Evolutionary conservation across 2,329 filamentous ascomycete species (phyloP).

Genomic region (Colletotrichum lindemuthianum): DNA sequence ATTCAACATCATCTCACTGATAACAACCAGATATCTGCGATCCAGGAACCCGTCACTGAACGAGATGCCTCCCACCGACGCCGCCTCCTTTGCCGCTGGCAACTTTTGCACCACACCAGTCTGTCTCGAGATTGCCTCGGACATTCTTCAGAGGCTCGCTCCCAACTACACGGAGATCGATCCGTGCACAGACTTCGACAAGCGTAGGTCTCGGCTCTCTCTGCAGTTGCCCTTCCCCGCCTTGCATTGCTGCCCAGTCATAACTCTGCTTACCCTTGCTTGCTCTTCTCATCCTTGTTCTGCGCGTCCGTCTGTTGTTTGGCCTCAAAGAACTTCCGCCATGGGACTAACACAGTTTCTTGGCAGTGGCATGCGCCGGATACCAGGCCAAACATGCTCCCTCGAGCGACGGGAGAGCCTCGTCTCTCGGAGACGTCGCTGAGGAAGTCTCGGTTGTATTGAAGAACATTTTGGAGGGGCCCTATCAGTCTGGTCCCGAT

Average conservation of each 20-base stretch:
- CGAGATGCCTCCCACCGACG: conserved; percentile 20
- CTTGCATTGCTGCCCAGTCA: conserved; percentile 8
- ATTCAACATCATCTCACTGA: not conserved
- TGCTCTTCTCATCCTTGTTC: not conserved
- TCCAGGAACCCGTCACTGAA: not conserved
- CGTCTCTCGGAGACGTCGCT: conserved; percentile 67
- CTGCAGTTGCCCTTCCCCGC: not conserved
- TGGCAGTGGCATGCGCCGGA: conserved; percentile 68
- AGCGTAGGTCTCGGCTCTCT: conserved; percentile 45
- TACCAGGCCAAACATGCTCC: conserved; percentile 73
- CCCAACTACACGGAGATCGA: conserved; percentile 68
- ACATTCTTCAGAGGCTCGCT: conserved; percentile 41
- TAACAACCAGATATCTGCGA: not conserved
- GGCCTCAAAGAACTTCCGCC: no score
- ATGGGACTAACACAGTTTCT: conserved; percentile 13
- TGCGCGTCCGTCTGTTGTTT: not conserved
- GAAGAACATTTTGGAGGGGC: conserved; percentile 69
- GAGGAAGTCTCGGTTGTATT: conserved; percentile 67
- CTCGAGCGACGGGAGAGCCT: conserved; percentile 68
- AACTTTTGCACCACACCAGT: conserved; percentile 39
- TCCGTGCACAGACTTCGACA: conserved; percentile 74
- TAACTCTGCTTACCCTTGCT: not conserved
- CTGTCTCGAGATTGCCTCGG: conserved; percentile 43
- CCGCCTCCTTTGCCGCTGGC: not conserved
- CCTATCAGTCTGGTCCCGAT: conserved; percentile 57